phyloP scores from a whole-genome alignment of 2,329 filamentous ascomycete species.

The Clarireedia monteithiana region DNA sequence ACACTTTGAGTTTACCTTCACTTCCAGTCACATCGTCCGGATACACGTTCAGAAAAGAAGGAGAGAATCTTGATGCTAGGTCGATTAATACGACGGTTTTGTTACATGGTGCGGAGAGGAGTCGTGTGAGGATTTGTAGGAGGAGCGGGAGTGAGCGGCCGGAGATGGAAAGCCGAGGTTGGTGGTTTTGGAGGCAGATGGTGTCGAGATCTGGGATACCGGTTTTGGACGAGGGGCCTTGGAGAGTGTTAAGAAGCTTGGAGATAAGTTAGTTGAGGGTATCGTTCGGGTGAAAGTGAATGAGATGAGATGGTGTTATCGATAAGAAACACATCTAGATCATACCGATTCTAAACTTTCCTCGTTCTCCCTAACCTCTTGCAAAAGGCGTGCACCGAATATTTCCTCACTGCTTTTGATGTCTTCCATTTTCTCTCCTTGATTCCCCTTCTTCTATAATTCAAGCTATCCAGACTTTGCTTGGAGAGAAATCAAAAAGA shows the following conservation, averaged over 20 bases:
- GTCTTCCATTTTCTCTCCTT: constrained; percentile 4
- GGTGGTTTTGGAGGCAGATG: not conserved
- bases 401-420: not conserved
- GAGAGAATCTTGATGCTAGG: constrained; percentile 46
- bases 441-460: not conserved
- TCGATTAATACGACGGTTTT: constrained; percentile 39
- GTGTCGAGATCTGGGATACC: not conserved
- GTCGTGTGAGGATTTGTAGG: not conserved
- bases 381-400: constrained; percentile 42
- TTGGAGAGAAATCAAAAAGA: not conserved
- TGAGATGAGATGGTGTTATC: constrained; percentile 10
- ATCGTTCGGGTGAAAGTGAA: no score
- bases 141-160: constrained; percentile 3
- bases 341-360: constrained; percentile 51
- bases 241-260: constrained; percentile 13
- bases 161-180: not conserved
- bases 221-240: not conserved
- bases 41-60: constrained; percentile 24
- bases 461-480: not conserved
- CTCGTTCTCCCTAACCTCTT: constrained; percentile 44
- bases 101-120: constrained; percentile 27
- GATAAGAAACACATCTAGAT: constrained; percentile 9
- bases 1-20: not conserved
- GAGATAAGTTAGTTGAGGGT: not conserved
- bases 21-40: not conserved